These are phyloP conservation scores for Coix lacrymajobi DNA, from an alignment of 176 grass and related monocot genomes.

Conservation along the genomic window DNA sequence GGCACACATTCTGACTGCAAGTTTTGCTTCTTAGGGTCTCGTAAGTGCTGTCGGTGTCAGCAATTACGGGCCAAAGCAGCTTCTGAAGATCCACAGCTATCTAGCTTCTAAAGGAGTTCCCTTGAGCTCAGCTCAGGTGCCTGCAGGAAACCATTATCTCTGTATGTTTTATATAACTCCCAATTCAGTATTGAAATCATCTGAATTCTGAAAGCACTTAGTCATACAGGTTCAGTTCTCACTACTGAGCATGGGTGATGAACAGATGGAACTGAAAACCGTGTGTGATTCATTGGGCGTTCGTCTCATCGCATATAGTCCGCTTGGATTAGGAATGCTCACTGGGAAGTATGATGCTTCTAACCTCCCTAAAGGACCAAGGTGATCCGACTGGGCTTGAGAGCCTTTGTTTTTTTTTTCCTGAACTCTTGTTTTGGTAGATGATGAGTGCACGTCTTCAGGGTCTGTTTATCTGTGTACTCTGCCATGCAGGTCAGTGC, in stretches of 20 bases:
- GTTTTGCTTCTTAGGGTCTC: slow-evolving; percentile 49
- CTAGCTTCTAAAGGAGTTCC: slow-evolving; percentile 69
- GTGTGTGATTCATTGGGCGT: slow-evolving; percentile 77
- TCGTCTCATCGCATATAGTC: slow-evolving; percentile 81
- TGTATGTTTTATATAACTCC: not conserved
- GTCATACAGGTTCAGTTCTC: slow-evolving; percentile 78
- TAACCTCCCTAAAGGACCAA: slow-evolving; percentile 69
- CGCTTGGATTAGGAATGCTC: slow-evolving; percentile 81
- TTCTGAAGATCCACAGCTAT: slow-evolving; percentile 78
- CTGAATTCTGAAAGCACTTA: slow-evolving; percentile 21
- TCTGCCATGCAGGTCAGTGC: slow-evolving; percentile 49
- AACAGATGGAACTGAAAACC: slow-evolving; percentile 81
- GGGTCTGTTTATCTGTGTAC: not conserved
- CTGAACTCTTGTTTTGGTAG: not conserved
- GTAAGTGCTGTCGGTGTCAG: slow-evolving; percentile 87
- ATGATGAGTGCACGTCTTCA: not conserved
- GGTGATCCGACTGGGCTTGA: slow-evolving; percentile 23
- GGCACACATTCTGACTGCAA: slow-evolving; percentile 5
- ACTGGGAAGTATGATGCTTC: slow-evolving; percentile 72
- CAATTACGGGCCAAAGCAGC: slow-evolving; percentile 92
- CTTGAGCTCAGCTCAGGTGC: slow-evolving; percentile 86
- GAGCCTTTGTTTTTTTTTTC: not conserved
- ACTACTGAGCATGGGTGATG: slow-evolving; percentile 70
- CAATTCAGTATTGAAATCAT: not conserved
- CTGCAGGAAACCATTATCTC: not conserved